A percentile compares a stretch with the other conserved stretches of the same genome.
phyloP scores from a whole-genome alignment of 305 asterid species.

The Solanum hybrid region DNA sequence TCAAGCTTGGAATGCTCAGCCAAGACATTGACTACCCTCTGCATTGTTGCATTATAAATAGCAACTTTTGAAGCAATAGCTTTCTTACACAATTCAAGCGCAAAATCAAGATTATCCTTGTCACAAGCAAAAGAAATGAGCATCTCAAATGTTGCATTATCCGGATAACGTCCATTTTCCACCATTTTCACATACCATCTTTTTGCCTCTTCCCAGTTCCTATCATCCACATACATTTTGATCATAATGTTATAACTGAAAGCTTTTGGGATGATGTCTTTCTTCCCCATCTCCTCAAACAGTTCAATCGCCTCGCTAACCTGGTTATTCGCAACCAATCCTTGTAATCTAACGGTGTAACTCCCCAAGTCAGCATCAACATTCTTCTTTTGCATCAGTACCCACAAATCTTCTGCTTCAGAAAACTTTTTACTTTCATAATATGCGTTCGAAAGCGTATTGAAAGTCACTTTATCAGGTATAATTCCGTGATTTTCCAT shows the following conservation, averaged over 20 bases:
- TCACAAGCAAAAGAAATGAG: slow-evolving; percentile 31
- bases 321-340: slow-evolving; percentile 23
- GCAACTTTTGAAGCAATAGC: slow-evolving; percentile 5
- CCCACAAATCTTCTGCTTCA: slow-evolving; percentile 40
- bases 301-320: slow-evolving; percentile 25
- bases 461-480: slow-evolving; percentile 23
- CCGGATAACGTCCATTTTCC: slow-evolving; percentile 20
- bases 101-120: slow-evolving; percentile 28
- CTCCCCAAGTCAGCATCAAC: slow-evolving; percentile 26
- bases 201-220: slow-evolving; percentile 33
- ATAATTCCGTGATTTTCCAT: slow-evolving; percentile 23
- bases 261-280: slow-evolving; percentile 23
- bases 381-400: slow-evolving; percentile 33
- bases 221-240: slow-evolving; percentile 25
- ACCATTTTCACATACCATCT: slow-evolving; percentile 27
- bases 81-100: slow-evolving; percentile 31
- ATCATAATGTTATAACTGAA: slow-evolving; percentile 30
- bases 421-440: slow-evolving; percentile 9
- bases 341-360: slow-evolving; percentile 31
- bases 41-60: slow-evolving; percentile 10
- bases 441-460: slow-evolving; percentile 22
- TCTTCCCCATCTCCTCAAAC: slow-evolving; percentile 29
- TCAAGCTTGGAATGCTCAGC: slow-evolving; percentile 20
- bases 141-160: slow-evolving; percentile 22
- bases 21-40: slow-evolving; percentile 25